Conservation (phyloP, 345 rosid genomes). For the Abelmoschus esculentus region DNA sequence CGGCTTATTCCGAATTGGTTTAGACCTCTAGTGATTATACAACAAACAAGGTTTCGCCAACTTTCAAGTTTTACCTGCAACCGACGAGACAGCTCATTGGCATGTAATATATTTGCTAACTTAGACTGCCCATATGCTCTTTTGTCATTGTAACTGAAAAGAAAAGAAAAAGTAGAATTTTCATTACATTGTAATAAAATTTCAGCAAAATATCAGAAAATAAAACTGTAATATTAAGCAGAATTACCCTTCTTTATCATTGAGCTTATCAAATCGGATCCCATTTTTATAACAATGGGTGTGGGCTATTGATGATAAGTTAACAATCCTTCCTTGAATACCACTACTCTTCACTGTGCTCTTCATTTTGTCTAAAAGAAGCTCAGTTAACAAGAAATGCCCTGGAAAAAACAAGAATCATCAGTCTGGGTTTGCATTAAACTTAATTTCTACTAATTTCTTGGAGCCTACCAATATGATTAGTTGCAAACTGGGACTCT, state of each 20-base stretch:
- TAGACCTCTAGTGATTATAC: no score
- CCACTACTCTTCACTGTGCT: constrained; percentile 44
- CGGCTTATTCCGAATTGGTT: no score
- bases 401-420: constrained; percentile 33
- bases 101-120: constrained; percentile 79
- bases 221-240: not conserved
- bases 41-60: no score
- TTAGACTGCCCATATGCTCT: constrained; percentile 94
- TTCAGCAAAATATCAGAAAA: not conserved
- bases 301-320: constrained; percentile 85
- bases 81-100: constrained; percentile 79
- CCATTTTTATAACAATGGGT: constrained; percentile 50
- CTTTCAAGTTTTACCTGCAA: constrained; percentile 44
- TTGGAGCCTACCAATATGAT: constrained; percentile 42
- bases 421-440: not conserved
- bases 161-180: not conserved
- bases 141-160: constrained; percentile 66
- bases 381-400: constrained; percentile 77
- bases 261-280: constrained; percentile 52
- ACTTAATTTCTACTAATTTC: not conserved
- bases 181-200: not conserved
- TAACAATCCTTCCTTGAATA: constrained; percentile 75
- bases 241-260: constrained; percentile 33
- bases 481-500: constrained; percentile 65
- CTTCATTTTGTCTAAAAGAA: constrained; percentile 81